Percentiles rank a stretch among this genome's conserved stretches.
phyloP scores from a whole-genome alignment of 192 early-diverging fungal genomes.

The Gryganskiella cystojenkinii region DNA sequence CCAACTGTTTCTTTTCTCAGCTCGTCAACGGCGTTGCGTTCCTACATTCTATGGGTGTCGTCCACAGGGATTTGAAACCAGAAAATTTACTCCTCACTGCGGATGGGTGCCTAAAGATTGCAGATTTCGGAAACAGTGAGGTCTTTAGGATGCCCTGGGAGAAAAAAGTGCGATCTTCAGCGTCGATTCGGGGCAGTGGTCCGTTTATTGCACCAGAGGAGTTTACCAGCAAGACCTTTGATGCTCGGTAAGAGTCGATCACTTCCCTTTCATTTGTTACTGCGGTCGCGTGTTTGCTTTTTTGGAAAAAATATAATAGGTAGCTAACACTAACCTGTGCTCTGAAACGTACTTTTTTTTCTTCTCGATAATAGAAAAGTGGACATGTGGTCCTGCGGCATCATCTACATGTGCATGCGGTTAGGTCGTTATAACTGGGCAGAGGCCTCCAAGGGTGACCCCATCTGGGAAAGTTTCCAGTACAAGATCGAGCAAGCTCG shows the following conservation, averaged over 20 bases:
- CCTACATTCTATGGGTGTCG: conserved; percentile 83
- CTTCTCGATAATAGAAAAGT: conserved; percentile 35
- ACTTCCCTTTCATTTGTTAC: background rate
- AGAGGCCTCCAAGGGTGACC: conserved; percentile 38
- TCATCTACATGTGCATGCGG: conserved; percentile 59
- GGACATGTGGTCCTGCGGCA: conserved; percentile 58
- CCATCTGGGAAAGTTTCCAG: conserved; percentile 30
- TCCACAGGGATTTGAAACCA: conserved; percentile 87
- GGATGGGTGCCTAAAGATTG: conserved; percentile 79
- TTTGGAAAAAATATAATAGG: background rate
- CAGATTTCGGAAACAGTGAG: conserved; percentile 86
- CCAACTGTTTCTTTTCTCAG: conserved; percentile 80
- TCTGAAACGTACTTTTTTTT: too few relatives aligned
- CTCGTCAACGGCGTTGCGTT: conserved; percentile 81
- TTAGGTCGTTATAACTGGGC: conserved; percentile 40
- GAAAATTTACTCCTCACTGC: conserved; percentile 83
- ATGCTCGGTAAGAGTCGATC: conserved; percentile 60
- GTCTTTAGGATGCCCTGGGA: conserved; percentile 85
- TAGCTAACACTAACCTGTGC: too few relatives aligned
- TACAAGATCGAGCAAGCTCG: conserved; percentile 7
- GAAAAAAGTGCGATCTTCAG: conserved; percentile 63
- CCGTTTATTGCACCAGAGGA: conserved; percentile 92
- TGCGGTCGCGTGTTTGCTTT: background rate
- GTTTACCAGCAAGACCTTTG: conserved; percentile 73
- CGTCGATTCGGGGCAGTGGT: conserved; percentile 78